Evolutionary conservation across 805 yeast species (phyloP), one percentile per base, ranked within the genome.

Genomic region (Kodamaea lidongshanica): DNA sequence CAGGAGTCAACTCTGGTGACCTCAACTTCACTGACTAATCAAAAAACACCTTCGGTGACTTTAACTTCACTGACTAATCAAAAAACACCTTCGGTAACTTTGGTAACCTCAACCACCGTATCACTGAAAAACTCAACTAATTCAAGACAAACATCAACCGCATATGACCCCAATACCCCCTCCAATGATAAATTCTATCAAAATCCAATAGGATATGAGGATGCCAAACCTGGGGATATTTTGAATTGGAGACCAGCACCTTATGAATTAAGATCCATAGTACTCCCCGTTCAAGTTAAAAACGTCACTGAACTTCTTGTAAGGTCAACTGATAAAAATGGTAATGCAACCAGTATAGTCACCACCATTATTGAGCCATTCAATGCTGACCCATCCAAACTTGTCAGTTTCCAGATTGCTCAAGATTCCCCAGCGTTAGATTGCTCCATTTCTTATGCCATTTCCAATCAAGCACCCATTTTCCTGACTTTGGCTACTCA

Each of bases 281-380:
- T 32, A 13, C 35, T 48, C 21, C 46, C 46, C 5, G 38, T 45
- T 12, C 38, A 46, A 6, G 40, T 53, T 23, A 37, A 50, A 27
- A 32, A 35, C 16, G 9, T 33, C 8, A 33, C 32, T 30, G 59
- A 55, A 28, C 39, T 45, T n/a, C 33, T 46, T 28, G 42, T 49
- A n/a, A 40, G 52, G 11, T 41, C 56, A 2, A 36, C 42, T 7
- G 44, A 47, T 30, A 29, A 46, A 1, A 28, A 30, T 5, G 53
- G 48, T 2, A 32, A 43, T 7, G 37, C 53, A 6, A 42, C 35
- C 4, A 52, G 52, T 4, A 34, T 44, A 15, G 44, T 47, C 12
- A 46, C 54, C 5, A 49, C 53, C 3, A 23, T 48, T 2, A 30
- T 47, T n/a, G 37, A 45, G 22, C 55, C 55, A 4, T 41, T 41